Conservation (phyloP, 495 filamentous ascomycete genomes). For the Penicillium longicatenatum region DNA sequence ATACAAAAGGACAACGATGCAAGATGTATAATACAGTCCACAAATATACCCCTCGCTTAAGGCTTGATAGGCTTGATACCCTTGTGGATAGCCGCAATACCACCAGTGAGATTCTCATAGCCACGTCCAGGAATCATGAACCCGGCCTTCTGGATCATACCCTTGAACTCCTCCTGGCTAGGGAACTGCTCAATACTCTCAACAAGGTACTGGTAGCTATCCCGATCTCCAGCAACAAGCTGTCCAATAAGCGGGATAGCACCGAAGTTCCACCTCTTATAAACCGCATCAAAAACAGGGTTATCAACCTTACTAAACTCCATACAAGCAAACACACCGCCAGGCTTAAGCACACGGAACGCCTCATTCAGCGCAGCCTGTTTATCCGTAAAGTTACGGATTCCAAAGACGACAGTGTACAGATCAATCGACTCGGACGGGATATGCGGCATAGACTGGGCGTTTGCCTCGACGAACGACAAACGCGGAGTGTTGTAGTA, state of each 20-base stretch:
- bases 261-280: conserved; percentile 94
- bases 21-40: conserved; percentile 14
- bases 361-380: conserved; percentile 77
- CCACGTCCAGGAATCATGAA: conserved; percentile 81
- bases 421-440: conserved; percentile 71
- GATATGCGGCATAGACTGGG: conserved; percentile 73
- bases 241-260: conserved; percentile 95
- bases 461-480: conserved; percentile 86
- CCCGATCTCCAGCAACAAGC: conserved; percentile 88
- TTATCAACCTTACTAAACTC: conserved; percentile 88
- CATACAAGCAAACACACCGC: conserved; percentile 94
- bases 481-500: conserved; percentile 62
- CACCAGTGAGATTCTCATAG: conserved; percentile 85
- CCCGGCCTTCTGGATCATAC: conserved; percentile 87
- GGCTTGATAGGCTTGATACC: conserved; percentile 78
- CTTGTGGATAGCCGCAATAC: conserved; percentile 94
- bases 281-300: conserved; percentile 74
- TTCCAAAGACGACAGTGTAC: conserved; percentile 97
- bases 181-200: conserved; percentile 97
- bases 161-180: conserved; percentile 75
- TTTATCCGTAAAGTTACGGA: conserved; percentile 94
- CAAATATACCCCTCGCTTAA: conserved; percentile 11
- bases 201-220: conserved; percentile 97
- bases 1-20: conserved; percentile 7
- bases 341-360: conserved; percentile 85